Base-by-base conservation (phyloP, 306 rosid species). In the Cicer bijugum region DNA sequence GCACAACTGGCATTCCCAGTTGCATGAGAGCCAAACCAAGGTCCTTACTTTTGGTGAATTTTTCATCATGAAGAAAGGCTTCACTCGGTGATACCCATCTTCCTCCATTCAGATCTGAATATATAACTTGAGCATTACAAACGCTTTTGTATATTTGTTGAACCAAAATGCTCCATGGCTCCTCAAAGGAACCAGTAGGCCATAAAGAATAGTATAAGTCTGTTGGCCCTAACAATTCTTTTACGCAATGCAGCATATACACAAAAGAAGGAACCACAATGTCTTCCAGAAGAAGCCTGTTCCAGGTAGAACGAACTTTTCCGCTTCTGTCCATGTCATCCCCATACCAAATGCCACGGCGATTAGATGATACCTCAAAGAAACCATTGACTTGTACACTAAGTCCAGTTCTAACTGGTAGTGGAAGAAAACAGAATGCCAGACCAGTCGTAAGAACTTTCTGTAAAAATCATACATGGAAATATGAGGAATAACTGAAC, bases 271-370 rank as follows among this genome's bases (percentile, higher is more conserved):
- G 92, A 64, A 96, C 96, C 63, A 87, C 96, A 71, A 86, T 79
- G 73, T 93, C 98, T 81, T 93, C 94, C 74, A 93, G 75, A 84
- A 93, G 96, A 75, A 93, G 92, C 82, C 84, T 91, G 86, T 93
- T 93, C 98, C 98, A 93, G 66, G 64, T 76, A 60, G 98, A 91
- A 76, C 98, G 98, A 82, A 93, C 88, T 81, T 86, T 93, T 69
- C 98, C 98, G 75, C 95, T 88, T 85, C 96, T 88, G 82, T 93
- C 98, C 98, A 93, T 93, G 91, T 93, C 98, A 86, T 81, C 96
- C 75, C 98, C 97, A 81, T 87, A 89, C 98, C 98, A 93, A 79
- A 93, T 93, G 71, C 98, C 98, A 84, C 98, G 98, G 46, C 98
- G 98, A 74, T 93, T 91, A 19, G 98, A 91, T 50, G 96, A 85